Evolutionary conservation across 495 filamentous ascomycete genomes (phyloP).

Genomic region (Penicillium goetzii): DNA sequence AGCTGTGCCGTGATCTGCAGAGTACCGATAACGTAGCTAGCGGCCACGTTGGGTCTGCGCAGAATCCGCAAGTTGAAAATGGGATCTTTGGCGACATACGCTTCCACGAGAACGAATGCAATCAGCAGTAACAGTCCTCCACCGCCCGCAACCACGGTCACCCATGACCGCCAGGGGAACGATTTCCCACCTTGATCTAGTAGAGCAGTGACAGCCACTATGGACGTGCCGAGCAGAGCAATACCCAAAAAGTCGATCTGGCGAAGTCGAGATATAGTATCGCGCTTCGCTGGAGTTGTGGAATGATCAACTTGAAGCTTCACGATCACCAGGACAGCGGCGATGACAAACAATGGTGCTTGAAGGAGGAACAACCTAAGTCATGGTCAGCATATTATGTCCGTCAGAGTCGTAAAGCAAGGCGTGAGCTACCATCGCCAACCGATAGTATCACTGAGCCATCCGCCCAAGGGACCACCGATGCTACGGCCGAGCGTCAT

Average conservation of each 20-base stretch:
- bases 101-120: conserved; percentile 57
- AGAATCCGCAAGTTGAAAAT: conserved; percentile 65
- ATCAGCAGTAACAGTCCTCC: conserved; percentile 38
- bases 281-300: conserved; percentile 1
- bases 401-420: not conserved
- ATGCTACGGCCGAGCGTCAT: conserved; percentile 65
- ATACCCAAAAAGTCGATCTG: conserved; percentile 66
- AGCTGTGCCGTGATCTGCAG: conserved; percentile 63
- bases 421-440: conserved; percentile 61
- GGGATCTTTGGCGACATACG: conserved; percentile 57
- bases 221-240: conserved; percentile 49
- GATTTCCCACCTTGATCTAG: conserved; percentile 63
- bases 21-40: conserved; percentile 56
- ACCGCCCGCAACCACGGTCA: conserved; percentile 26
- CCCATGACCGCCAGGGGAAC: conserved; percentile 58
- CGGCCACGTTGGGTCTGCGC: conserved; percentile 54
- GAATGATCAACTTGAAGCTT: conserved; percentile 47
- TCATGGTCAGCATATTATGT: not conserved
- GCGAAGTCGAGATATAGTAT: conserved; percentile 24
- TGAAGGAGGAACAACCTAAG: conserved; percentile 65
- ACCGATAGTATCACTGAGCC: conserved; percentile 64
- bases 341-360: conserved; percentile 55
- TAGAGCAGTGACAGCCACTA: conserved; percentile 55
- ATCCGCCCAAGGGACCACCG: conserved; percentile 67
- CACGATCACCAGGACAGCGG: conserved; percentile 52